A percentile compares a stretch with the other conserved stretches of the same genome.
These are phyloP conservation scores for Fusarium temperatum DNA, from an alignment of 2,329 filamentous ascomycete genomes.

Conservation along the genomic window DNA sequence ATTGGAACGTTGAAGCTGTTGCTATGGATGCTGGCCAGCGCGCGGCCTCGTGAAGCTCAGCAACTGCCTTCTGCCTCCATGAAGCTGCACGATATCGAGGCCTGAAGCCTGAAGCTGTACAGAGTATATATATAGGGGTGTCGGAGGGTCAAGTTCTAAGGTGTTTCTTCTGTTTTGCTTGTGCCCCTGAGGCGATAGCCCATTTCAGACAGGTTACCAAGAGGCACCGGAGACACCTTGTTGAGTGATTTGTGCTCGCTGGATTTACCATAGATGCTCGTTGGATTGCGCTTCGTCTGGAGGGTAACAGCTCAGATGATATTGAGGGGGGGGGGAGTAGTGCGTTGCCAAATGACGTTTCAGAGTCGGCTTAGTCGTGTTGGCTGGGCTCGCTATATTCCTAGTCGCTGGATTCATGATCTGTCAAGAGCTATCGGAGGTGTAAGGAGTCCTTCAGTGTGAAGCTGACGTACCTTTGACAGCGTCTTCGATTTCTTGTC, in stretches of 20 bases:
- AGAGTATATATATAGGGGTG: accelerated
- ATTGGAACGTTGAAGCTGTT: accelerated
- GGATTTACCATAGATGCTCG: accelerated
- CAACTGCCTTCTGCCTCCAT: accelerated
- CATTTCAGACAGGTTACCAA: accelerated
- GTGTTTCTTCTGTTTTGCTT: accelerated
- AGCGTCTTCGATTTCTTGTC: accelerated
- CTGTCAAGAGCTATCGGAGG: accelerated
- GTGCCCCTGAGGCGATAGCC: accelerated
- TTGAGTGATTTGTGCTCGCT: accelerated
- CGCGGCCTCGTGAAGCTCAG: too few species aligned
- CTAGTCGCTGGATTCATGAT: background rate
- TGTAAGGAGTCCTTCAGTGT: accelerated
- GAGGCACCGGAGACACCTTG: accelerated
- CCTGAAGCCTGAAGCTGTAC: too few species aligned
- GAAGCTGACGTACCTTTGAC: accelerated
- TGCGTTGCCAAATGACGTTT: accelerated
- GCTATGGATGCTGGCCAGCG: accelerated
- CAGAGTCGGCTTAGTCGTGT: accelerated
- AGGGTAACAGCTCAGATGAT: too few species aligned
- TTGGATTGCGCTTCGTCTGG: accelerated
- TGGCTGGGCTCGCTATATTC: accelerated
- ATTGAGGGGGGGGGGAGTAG: accelerated
- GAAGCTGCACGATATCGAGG: accelerated
- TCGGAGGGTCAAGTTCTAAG: accelerated